These are phyloP conservation scores for Alternaria gansuensis DNA, from an alignment of 2,329 filamentous ascomycete species.

Conservation along the genomic window DNA sequence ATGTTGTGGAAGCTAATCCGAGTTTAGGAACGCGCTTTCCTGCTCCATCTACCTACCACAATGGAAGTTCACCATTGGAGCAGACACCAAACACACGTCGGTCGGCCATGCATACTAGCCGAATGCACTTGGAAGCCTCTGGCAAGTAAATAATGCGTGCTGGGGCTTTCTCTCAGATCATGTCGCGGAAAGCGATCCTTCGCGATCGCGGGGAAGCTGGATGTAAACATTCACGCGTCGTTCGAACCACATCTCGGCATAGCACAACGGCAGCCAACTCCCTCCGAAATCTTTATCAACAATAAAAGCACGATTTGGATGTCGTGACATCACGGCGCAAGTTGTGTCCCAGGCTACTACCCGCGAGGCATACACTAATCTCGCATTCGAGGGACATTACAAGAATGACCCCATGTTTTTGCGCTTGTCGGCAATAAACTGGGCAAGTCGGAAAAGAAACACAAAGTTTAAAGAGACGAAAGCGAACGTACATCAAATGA, in stretches of 20 bases:
- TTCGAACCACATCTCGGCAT: background rate
- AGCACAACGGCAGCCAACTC: background rate
- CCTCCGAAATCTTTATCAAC: background rate
- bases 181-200: background rate
- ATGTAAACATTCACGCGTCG: background rate
- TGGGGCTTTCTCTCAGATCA: background rate
- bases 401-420: background rate
- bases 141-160: background rate
- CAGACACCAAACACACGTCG: background rate
- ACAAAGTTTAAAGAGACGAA: background rate
- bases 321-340: slow-evolving; percentile 1
- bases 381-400: background rate
- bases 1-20: slow-evolving; percentile 1
- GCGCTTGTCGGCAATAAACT: background rate
- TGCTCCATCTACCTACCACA: background rate
- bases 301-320: slow-evolving; percentile 3
- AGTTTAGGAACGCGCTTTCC: background rate
- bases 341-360: background rate
- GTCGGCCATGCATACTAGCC: background rate
- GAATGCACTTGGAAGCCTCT: background rate
- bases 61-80: background rate
- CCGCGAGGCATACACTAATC: background rate
- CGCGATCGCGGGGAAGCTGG: slow-evolving; percentile 5
- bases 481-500: background rate
- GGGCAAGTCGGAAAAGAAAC: background rate